A percentile compares a stretch with the other conserved stretches of the same genome.
phyloP scores from a whole-genome alignment of 208 protist species.

The Leishmania tarentolae region DNA sequence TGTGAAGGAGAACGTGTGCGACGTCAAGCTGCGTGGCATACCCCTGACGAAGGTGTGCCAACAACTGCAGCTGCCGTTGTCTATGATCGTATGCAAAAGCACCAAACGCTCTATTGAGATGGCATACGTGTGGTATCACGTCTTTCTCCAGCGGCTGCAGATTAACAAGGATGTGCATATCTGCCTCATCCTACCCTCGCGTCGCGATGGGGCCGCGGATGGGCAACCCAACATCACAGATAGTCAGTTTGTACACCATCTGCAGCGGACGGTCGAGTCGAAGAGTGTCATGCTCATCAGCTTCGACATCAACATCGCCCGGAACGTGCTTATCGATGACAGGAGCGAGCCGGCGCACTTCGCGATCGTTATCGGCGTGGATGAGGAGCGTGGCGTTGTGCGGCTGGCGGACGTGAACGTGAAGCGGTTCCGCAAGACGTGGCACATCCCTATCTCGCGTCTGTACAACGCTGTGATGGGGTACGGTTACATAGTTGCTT shows the following conservation, averaged over 20 bases:
- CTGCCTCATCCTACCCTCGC: conserved; percentile 61
- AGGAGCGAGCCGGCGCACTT: conserved; percentile 77
- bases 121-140: conserved; percentile 77
- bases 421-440: conserved; percentile 90
- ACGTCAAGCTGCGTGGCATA: conserved; percentile 87
- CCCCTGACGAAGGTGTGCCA: conserved; percentile 86
- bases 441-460: conserved; percentile 72
- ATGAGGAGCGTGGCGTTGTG: conserved; percentile 70
- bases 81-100: conserved; percentile 75
- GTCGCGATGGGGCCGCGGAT: conserved; percentile 80
- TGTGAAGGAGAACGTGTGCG: conserved; percentile 73
- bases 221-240: conserved; percentile 84
- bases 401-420: conserved; percentile 90
- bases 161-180: conserved; percentile 67
- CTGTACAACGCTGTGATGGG: conserved; percentile 90
- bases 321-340: conserved; percentile 74
- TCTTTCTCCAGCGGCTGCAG: conserved; percentile 81
- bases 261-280: conserved; percentile 60
- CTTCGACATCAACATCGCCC: conserved; percentile 86
- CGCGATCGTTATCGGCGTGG: conserved; percentile 87
- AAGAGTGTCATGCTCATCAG: conserved; percentile 88
- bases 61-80: conserved; percentile 78
- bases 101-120: conserved; percentile 56
- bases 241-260: conserved; percentile 77
- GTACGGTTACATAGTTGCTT: conserved; percentile 87